Base-by-base conservation (phyloP, 768 basidiomycete genomes). In the Boletus coccyginus region DNA sequence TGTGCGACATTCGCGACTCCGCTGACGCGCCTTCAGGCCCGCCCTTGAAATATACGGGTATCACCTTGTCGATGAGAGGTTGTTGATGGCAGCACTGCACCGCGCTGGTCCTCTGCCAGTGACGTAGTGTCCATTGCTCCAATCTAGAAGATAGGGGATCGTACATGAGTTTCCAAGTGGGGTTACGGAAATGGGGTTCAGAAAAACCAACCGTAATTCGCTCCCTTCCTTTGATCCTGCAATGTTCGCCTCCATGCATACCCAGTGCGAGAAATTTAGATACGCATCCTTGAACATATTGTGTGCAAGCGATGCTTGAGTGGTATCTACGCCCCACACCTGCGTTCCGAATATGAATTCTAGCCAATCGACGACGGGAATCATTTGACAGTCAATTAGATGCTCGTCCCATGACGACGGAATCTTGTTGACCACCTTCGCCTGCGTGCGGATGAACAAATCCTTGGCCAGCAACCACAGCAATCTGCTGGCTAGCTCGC, bases 21-120 rank as follows among this genome's bases (percentile, higher is more conserved):
- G 7, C 12, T 7, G 32, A 29, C 36, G 16, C 19, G 7, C 55
- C 5, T 65, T 52, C 44, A 57, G 51, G 27, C 27, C 27, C 6
- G 27, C 27, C 27, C 27, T 27, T 27, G 27, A 27, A 27, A 27
- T 27, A 27, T 3, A 65, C 55, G 3, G 58, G 55, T 16, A 57
- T 57, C 11, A 61, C 45, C 31, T 66, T 53, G 43, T 62, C 51
- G 19, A 65, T 35, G 3, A 10, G 19, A 3, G 45, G 54, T 38
- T 58, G 66, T n/a, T 40, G 43, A n/a, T 51, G 55, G 41, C 49
- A 52, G 32, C 63, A 62, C 19, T 62, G 66, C 17, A 60, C 46
- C 3, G 27, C 27, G 6, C 27, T 27, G 27, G 27, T 27, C 27
- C 27, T 27, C 27, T 27, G 27, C 27, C 27, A 27, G 27, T 27